Conservation (phyloP, 257 asterid genomes). For the Solanum chilense region DNA sequence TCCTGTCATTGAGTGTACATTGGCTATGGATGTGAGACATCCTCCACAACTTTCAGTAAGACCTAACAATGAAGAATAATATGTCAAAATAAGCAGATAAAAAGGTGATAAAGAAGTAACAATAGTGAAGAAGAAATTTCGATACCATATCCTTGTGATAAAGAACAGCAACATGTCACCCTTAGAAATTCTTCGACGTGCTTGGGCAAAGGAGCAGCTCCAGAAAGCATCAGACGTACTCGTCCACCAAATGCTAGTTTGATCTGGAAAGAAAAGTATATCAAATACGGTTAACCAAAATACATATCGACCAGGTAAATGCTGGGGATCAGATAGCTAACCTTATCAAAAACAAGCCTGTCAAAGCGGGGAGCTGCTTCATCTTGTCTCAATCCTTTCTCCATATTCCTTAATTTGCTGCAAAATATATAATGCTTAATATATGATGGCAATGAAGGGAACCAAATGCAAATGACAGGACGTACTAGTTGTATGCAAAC, state of each 20-base stretch:
- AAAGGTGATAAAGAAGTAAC: not conserved
- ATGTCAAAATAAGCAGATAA: not conserved
- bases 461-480: not conserved
- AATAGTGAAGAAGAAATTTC: not conserved
- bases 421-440: not conserved
- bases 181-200: conserved; percentile 87
- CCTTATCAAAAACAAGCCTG: conserved; percentile 83
- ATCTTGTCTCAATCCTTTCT: conserved; percentile 67
- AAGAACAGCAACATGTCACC: conserved; percentile 69
- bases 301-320: not conserved
- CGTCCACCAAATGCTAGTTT: conserved; percentile 91
- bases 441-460: not conserved
- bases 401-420: conserved; percentile 82
- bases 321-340: not conserved
- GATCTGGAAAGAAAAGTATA: conserved; percentile 25
- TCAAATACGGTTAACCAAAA: not conserved
- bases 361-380: conserved; percentile 86
- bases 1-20: conserved; percentile 71
- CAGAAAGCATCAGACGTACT: conserved; percentile 79
- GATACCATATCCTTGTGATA: conserved; percentile 91
- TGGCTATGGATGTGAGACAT: conserved; percentile 71
- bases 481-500: conserved; percentile 74
- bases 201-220: conserved; percentile 90
- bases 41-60: conserved; percentile 84
- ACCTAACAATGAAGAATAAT: conserved; percentile 19